A percentile compares a stretch with the other conserved stretches of the same genome.
phyloP scores from a whole-genome alignment of 2,329 filamentous ascomycete species.

The Fusarium brevicatenulatum region DNA sequence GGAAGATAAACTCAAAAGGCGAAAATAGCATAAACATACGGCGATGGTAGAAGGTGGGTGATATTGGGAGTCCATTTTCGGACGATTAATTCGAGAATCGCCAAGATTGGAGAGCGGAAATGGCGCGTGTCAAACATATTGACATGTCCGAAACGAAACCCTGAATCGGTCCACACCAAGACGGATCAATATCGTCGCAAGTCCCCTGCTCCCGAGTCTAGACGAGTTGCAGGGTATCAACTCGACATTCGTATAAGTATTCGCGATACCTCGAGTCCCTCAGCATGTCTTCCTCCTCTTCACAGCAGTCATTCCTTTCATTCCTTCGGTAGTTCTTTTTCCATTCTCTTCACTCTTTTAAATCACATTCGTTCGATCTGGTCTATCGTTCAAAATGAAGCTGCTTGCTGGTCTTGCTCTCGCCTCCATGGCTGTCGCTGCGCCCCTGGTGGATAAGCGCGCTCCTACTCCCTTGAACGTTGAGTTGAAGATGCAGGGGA shows the following conservation, averaged over 20 bases:
- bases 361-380: conserved; percentile 20
- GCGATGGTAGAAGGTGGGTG: not conserved
- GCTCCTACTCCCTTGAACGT: conserved; percentile 56
- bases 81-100: not conserved
- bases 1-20: not conserved
- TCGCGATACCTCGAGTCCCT: conserved; percentile 4
- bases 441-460: conserved; percentile 43
- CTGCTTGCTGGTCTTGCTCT: conserved; percentile 43
- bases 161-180: conserved; percentile 16
- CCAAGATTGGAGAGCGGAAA: not conserved
- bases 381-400: conserved; percentile 41
- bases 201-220: conserved; percentile 2
- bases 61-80: not conserved
- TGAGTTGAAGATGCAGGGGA: conserved; percentile 59
- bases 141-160: conserved; percentile 17
- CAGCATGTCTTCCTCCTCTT: conserved; percentile 2
- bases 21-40: not conserved
- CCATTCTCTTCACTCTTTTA: not conserved
- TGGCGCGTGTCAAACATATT: conserved; percentile 22
- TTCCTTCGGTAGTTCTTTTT: conserved; percentile 16
- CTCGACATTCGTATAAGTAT: conserved; percentile 26
- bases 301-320: conserved; percentile 7
- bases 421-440: conserved; percentile 41
- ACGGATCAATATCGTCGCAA: conserved; percentile 15
- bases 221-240: conserved; percentile 8